Percentiles rank a stretch among this genome's conserved stretches.
Evolutionary conservation across 176 grass and related monocot genomes (phyloP).

Genomic region (Rhynchospora pubera): DNA sequence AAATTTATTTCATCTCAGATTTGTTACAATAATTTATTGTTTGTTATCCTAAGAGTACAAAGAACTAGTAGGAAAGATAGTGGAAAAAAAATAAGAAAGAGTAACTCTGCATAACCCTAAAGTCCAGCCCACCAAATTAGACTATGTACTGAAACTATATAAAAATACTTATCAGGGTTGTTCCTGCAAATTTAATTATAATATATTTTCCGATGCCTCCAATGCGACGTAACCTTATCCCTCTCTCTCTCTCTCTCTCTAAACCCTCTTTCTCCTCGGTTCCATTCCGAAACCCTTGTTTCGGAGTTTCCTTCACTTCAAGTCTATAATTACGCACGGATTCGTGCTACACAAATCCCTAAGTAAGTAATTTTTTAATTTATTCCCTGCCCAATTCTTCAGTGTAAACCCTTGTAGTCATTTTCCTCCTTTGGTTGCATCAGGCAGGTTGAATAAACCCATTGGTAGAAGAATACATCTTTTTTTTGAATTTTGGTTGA

Average conservation of each 20-base stretch:
- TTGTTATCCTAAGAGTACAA: too few species aligned
- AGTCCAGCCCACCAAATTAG: neutral
- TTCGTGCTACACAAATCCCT: neutral
- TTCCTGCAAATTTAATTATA: neutral
- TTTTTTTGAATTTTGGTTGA: neutral
- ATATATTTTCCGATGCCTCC: neutral
- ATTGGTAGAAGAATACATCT: neutral
- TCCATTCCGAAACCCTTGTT: neutral
- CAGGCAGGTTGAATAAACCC: too few species aligned
- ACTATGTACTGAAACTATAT: neutral
- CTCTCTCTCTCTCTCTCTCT: neutral
- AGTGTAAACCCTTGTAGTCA: neutral
- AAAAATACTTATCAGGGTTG: neutral
- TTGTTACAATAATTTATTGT: too few species aligned
- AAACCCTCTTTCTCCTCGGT: neutral
- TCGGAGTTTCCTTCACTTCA: neutral
- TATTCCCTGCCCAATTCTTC: neutral
- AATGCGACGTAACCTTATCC: neutral
- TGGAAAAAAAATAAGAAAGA: too few species aligned
- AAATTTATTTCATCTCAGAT: too few species aligned
- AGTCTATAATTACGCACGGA: neutral
- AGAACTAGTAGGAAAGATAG: too few species aligned
- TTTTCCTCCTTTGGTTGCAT: neutral
- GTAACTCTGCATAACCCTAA: too few species aligned
- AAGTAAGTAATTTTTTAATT: neutral